Evolutionary conservation across 2,329 filamentous ascomycete species (phyloP).

Genomic region (Apiospora kogelbergensis): DNA sequence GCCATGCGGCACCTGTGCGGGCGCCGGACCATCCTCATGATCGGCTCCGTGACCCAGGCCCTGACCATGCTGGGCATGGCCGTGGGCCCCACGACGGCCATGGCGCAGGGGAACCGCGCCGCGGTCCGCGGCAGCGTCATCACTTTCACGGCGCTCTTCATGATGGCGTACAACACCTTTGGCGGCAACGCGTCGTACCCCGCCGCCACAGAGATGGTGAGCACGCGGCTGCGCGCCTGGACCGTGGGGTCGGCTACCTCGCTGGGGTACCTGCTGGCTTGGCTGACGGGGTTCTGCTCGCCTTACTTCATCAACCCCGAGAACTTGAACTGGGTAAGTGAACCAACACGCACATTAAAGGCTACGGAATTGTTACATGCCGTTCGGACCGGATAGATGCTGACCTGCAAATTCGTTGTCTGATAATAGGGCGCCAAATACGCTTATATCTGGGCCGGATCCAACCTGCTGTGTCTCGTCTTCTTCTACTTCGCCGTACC

Average conservation of each 20-base stretch:
- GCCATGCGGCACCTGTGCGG: slow-evolving; percentile 47
- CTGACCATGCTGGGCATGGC: slow-evolving; percentile 45
- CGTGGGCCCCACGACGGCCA: slow-evolving; percentile 23
- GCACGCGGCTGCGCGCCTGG: slow-evolving; percentile 43
- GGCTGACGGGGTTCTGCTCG: slow-evolving; percentile 30
- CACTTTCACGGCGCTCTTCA: slow-evolving; percentile 34
- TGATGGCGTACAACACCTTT: slow-evolving; percentile 37
- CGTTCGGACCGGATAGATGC: no score
- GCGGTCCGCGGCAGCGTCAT: slow-evolving; percentile 34
- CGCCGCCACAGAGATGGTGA: slow-evolving; percentile 43
- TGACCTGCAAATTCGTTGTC: no score
- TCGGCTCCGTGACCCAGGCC: slow-evolving; percentile 43
- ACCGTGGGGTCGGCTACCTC: slow-evolving; percentile 50
- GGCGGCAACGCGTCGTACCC: slow-evolving; percentile 41
- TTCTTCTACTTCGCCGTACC: slow-evolving; percentile 30
- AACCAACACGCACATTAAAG: no score
- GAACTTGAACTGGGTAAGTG: slow-evolving; percentile 29
- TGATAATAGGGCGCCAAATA: slow-evolving; percentile 41
- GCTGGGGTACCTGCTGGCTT: slow-evolving; percentile 47
- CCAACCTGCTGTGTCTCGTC: slow-evolving; percentile 27
- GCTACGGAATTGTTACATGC: no score
- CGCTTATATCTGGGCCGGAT: slow-evolving; percentile 41
- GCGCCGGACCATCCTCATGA: slow-evolving; percentile 46
- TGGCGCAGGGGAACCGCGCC: slow-evolving; percentile 18
- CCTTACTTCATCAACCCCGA: slow-evolving; percentile 32